A percentile compares a stretch with the other conserved stretches of the same genome.
Evolutionary conservation across 257 asterid species (phyloP).

Genomic region (Penstemon eatonii): DNA sequence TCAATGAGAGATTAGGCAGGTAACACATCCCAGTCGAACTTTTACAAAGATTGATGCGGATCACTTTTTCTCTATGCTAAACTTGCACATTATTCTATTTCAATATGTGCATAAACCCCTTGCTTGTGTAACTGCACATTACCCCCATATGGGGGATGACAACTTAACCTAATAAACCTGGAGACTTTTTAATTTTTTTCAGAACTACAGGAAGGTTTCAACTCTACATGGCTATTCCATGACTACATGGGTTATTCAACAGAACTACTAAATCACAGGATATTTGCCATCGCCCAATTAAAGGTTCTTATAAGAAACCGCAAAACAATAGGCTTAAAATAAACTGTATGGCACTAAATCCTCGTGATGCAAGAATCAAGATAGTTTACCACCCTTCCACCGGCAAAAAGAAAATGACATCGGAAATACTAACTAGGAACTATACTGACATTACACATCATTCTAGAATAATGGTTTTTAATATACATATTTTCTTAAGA

Average conservation of each 20-base stretch:
- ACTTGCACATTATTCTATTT: background rate
- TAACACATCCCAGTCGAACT: too few relatives aligned
- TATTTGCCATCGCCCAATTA: background rate
- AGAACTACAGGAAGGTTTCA: background rate
- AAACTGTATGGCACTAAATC: background rate
- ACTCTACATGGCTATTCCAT: background rate
- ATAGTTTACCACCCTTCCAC: background rate
- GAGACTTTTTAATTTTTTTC: background rate
- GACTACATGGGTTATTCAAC: background rate
- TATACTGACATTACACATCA: background rate
- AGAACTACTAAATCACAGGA: conserved; percentile 4
- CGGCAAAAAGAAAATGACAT: background rate
- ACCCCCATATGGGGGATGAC: background rate
- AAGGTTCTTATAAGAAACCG: background rate
- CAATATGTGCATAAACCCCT: conserved; percentile 18
- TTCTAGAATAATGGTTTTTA: background rate
- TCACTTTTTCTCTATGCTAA: background rate
- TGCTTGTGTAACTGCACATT: background rate
- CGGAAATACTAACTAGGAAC: conserved; percentile 1
- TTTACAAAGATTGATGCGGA: conserved; percentile 1
- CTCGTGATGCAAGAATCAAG: background rate
- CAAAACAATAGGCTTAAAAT: background rate
- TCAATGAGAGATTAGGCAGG: too few relatives aligned
- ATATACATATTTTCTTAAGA: conserved; percentile 1
- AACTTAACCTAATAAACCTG: conserved; percentile 1